A percentile compares a stretch with the other conserved stretches of the same genome.
These are phyloP conservation scores for Citrus inodora DNA, from an alignment of 345 rosid genomes.

Conservation along the genomic window DNA sequence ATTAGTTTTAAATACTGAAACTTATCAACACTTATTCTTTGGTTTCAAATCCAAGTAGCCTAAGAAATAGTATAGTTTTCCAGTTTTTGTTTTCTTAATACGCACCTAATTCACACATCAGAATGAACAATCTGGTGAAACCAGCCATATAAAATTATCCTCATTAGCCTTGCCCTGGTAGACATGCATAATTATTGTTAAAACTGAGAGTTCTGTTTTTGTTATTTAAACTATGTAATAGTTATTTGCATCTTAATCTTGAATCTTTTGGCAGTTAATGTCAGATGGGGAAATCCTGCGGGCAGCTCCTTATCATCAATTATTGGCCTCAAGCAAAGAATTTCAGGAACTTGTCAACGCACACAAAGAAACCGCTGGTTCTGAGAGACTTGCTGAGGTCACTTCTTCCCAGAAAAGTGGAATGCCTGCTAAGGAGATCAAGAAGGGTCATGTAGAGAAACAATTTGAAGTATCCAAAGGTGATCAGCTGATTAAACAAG, in stretches of 20 bases:
- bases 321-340: conserved; percentile 57
- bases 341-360: conserved; percentile 89
- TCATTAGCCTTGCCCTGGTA: no score
- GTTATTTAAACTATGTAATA: background rate
- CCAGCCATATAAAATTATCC: no score
- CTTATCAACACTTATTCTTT: background rate
- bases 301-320: conserved; percentile 72
- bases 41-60: background rate
- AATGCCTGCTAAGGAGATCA: conserved; percentile 50
- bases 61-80: background rate
- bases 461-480: conserved; percentile 46
- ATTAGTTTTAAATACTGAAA: background rate
- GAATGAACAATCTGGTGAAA: background rate
- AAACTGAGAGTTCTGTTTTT: background rate
- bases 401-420: conserved; percentile 28
- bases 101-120: background rate
- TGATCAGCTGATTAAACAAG: conserved; percentile 73
- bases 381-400: conserved; percentile 52
- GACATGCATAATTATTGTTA: no score
- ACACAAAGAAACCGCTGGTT: conserved; percentile 92
- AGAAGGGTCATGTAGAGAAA: conserved; percentile 38
- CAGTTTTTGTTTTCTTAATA: background rate
- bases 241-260: background rate
- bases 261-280: conserved; percentile 59
- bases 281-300: conserved; percentile 76